Evolutionary conservation across 495 filamentous ascomycete genomes (phyloP), one percentile per base, ranked within the genome.

Genomic region (Penicillium ochrochloron): DNA sequence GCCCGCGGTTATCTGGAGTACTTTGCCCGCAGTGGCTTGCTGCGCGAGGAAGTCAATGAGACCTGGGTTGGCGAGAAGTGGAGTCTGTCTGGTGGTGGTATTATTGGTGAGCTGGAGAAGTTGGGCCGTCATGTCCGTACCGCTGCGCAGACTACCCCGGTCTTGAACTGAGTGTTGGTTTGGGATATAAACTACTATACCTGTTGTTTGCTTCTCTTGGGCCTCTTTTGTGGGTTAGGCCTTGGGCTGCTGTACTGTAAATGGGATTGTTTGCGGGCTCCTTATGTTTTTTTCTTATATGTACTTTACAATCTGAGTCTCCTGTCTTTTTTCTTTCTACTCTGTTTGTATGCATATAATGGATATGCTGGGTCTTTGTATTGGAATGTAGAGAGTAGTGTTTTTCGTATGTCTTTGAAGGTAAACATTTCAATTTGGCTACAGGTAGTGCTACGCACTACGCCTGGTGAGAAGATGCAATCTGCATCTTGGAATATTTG

Each of bases 1-100:
- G 88, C 94, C 41, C 85, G 90, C 59, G 83, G 85, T 1, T 80
- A 95, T 66, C 86, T 98, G 86, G 95, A 97, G 82, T 98, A 97
- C 77, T 98, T 93, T 78, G 94, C 92, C 4, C 85, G 82, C 27
- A 96, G 92, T 75, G 95, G 95, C 19, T 79, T 97, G 68, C 73
- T 96, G 70, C 85, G 90, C 58, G 75, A 84, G 60, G 78, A 75
- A 50, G 82, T 97, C 46, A 89, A 90, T 67, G 89, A 94, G 73
- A 78, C 79, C 66, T 85, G 83, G 64, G 92, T 98, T 33, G 82
- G 83, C 42, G 92, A 97, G 83, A 92, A 90, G 80, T 97, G 92
- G 91, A 89, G 86, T 58, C 65, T 97, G 69, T 86, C 89, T 62
- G 92, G 92, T 21, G 84, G 85, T 63, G 93, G 93, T n/a, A 81